Evolutionary conservation across 106 monocot species (phyloP).

Genomic region (Acanthochlamys bracteata): DNA sequence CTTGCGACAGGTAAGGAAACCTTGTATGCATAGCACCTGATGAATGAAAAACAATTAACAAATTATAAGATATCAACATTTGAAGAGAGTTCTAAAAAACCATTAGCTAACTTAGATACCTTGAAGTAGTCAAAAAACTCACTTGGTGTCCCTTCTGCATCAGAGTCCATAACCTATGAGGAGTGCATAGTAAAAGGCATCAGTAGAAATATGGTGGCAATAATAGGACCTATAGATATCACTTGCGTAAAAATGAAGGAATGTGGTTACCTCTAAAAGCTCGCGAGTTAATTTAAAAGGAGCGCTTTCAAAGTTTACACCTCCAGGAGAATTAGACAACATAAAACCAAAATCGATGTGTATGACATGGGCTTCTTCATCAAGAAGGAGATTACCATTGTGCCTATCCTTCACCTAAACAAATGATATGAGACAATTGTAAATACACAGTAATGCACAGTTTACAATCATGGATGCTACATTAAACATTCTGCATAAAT

Average conservation of each 20-base stretch:
- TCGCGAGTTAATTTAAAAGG: constrained; percentile 95
- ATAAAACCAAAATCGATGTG: constrained; percentile 99
- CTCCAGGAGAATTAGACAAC: constrained; percentile 97
- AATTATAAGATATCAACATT: background rate
- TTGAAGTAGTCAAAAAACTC: constrained; percentile 99
- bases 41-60: constrained; percentile 2
- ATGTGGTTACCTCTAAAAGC: constrained; percentile 75
- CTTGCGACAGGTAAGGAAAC: constrained; percentile 98
- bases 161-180: constrained; percentile 95
- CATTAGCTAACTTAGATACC: constrained; percentile 20
- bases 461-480: too few species aligned
- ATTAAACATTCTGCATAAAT: background rate
- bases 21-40: constrained; percentile 96
- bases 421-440: too few species aligned
- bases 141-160: constrained; percentile 98
- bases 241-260: too few species aligned
- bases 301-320: constrained; percentile 99
- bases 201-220: background rate
- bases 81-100: background rate
- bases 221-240: too few species aligned
- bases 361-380: constrained; percentile 98
- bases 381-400: constrained; percentile 92
- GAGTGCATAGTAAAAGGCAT: background rate
- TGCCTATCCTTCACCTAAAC: constrained; percentile 93
- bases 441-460: too few species aligned